phyloP scores from a whole-genome alignment of 1,284 basidiomycete genomes.

The Ustilago sp. region DNA sequence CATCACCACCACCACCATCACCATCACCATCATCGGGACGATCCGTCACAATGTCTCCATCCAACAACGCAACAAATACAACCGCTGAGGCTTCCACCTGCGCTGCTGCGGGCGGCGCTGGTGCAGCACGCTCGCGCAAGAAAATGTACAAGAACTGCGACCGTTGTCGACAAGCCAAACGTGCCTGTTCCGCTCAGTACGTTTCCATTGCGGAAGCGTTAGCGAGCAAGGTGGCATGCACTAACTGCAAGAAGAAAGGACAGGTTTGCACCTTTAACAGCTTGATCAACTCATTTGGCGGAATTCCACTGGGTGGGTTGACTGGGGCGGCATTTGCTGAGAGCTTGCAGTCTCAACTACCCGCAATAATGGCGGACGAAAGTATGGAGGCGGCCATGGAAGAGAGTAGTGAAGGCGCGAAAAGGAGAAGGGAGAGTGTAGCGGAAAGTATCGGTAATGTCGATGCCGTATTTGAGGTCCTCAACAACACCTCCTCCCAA shows the following conservation, averaged over 20 bases:
- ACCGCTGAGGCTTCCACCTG: background rate
- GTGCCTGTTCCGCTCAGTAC: conserved; percentile 41
- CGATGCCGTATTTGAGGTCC: conserved; percentile 30
- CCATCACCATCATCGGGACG: no score
- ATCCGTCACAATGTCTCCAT: background rate
- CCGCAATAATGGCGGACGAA: background rate
- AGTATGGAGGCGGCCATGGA: background rate
- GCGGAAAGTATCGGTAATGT: conserved; percentile 19
- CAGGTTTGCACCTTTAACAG: conserved; percentile 51
- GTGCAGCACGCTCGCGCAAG: conserved; percentile 24
- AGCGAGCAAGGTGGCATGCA: conserved; percentile 40
- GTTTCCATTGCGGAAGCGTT: conserved; percentile 37
- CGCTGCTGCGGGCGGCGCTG: background rate
- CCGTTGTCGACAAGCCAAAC: conserved; percentile 40
- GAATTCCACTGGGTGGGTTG: conserved; percentile 36
- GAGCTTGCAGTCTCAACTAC: conserved; percentile 15
- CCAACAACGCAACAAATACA: background rate
- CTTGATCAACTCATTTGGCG: conserved; percentile 48
- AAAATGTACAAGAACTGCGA: conserved; percentile 54
- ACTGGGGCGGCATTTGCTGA: conserved; percentile 39
- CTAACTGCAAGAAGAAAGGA: conserved; percentile 44
- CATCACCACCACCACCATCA: conserved; percentile 5
- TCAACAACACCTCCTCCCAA: conserved; percentile 14
- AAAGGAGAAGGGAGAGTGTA: conserved; percentile 16
- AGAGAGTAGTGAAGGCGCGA: background rate